Conservation (phyloP, 768 basidiomycete genomes). For the Lentinula sp. region DNA sequence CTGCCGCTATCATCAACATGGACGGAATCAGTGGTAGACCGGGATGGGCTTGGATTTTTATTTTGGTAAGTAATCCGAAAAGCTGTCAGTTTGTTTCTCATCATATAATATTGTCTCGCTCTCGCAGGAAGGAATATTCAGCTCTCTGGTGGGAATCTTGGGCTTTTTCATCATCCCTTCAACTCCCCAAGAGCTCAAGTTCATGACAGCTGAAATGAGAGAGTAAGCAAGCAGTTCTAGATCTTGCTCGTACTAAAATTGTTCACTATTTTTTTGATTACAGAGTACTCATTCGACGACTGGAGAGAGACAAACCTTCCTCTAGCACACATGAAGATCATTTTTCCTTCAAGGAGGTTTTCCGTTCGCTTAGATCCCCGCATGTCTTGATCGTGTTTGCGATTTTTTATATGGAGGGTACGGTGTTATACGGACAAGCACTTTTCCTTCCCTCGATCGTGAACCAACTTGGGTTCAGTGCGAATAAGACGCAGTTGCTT, state of each 20-base stretch:
- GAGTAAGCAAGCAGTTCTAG: conserved; percentile 15
- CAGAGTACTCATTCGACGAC: conserved; percentile 19
- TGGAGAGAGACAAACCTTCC: conserved; percentile 26
- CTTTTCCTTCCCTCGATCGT: conserved; percentile 31
- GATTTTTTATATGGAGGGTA: conserved; percentile 28
- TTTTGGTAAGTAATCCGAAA: conserved; percentile 17
- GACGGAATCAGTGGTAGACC: conserved; percentile 41
- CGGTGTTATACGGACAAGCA: conserved; percentile 27
- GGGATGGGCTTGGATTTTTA: conserved; percentile 64
- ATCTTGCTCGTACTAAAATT: too few species aligned
- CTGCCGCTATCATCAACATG: conserved; percentile 54
- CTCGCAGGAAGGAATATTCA: conserved; percentile 40
- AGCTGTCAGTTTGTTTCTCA: background rate
- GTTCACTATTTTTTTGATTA: too few species aligned
- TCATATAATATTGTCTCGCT: background rate
- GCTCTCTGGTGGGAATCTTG: conserved; percentile 37
- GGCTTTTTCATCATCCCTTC: conserved; percentile 33
- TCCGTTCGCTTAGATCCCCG: conserved; percentile 22
- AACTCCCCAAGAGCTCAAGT: conserved; percentile 22
- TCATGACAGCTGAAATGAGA: conserved; percentile 25
- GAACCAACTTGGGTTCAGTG: conserved; percentile 27
- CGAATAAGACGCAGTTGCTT: conserved; percentile 25
- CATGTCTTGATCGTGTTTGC: conserved; percentile 28
- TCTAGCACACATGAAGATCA: conserved; percentile 18
- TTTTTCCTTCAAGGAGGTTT: conserved; percentile 25